Conservation (phyloP, 768 basidiomycete genomes). For the Dentipellis sp. region DNA sequence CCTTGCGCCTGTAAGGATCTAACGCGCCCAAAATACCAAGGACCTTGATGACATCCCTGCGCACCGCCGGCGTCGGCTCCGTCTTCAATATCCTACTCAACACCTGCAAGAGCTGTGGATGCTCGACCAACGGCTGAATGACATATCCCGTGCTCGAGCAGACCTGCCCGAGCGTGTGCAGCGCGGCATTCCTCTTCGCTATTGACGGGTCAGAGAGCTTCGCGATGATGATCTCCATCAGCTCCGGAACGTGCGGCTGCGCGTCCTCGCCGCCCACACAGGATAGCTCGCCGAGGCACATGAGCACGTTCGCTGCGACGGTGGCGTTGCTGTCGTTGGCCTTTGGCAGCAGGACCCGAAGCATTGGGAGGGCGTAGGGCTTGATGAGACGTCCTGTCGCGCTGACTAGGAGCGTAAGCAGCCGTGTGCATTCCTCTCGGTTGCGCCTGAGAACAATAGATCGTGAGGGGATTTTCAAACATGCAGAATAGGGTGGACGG, state of each 20-base stretch:
- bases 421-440: slow-evolving; percentile 85
- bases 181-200: slow-evolving; percentile 86
- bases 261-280: slow-evolving; percentile 93
- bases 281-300: slow-evolving; percentile 90
- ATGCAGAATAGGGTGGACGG: slow-evolving; percentile 27
- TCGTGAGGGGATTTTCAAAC: neutral
- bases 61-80: slow-evolving; percentile 59
- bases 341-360: slow-evolving; percentile 86
- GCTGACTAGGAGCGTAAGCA: slow-evolving; percentile 82
- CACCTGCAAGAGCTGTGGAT: slow-evolving; percentile 83
- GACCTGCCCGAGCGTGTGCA: slow-evolving; percentile 90
- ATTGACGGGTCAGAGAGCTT: slow-evolving; percentile 86
- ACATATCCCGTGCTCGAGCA: slow-evolving; percentile 96
- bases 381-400: slow-evolving; percentile 92
- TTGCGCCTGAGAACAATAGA: slow-evolving; percentile 45
- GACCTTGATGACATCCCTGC: slow-evolving; percentile 89
- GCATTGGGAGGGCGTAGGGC: slow-evolving; percentile 90
- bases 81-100: slow-evolving; percentile 79
- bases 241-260: slow-evolving; percentile 67
- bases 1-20: slow-evolving; percentile 94
- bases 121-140: slow-evolving; percentile 80
- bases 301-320: slow-evolving; percentile 86
- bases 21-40: slow-evolving; percentile 93
- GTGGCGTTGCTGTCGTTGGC: slow-evolving; percentile 78
- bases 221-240: slow-evolving; percentile 85